phyloP scores from a whole-genome alignment of 1,139 yeast genomes.

The Suhomyces guaymorum region DNA sequence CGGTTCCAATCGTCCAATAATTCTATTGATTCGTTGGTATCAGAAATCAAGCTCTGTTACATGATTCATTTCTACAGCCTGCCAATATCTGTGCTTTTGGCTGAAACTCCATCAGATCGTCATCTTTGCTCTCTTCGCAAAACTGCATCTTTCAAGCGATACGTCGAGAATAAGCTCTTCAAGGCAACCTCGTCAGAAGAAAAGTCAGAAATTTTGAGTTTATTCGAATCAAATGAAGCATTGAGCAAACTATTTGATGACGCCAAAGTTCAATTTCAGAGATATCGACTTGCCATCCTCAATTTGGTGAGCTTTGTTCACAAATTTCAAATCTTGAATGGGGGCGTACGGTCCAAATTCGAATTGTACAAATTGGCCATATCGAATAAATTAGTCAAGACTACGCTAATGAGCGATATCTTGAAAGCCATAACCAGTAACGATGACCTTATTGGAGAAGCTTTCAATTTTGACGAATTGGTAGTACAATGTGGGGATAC shows the following conservation, averaged over 20 bases:
- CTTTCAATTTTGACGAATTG: background rate
- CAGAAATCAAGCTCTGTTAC: constrained; percentile 58
- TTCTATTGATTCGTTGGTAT: constrained; percentile 53
- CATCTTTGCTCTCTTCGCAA: constrained; percentile 29
- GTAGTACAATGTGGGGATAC: background rate
- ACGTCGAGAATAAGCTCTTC: constrained; percentile 28
- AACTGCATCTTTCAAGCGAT: constrained; percentile 40
- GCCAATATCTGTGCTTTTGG: constrained; percentile 53
- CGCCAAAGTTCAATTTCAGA: constrained; percentile 22
- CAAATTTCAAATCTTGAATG: constrained; percentile 15
- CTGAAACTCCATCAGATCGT: constrained; percentile 1
- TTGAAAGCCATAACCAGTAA: background rate
- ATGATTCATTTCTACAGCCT: constrained; percentile 74
- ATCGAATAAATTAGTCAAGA: constrained; percentile 18
- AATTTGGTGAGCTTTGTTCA: constrained; percentile 28
- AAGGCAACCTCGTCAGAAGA: constrained; percentile 14
- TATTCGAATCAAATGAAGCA: constrained; percentile 23
- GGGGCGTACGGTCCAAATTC: constrained; percentile 23
- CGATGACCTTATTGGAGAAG: background rate
- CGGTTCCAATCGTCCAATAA: constrained; percentile 46
- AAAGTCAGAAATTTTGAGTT: constrained; percentile 16
- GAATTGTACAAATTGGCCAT: constrained; percentile 36
- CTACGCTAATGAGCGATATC: constrained; percentile 15
- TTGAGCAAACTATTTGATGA: constrained; percentile 21
- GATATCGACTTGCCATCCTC: constrained; percentile 27